Percentiles rank a stretch among this genome's conserved stretches.
These are phyloP conservation scores for Singerocomus inundabilis DNA, from an alignment of 1,284 basidiomycete genomes.

Conservation along the genomic window DNA sequence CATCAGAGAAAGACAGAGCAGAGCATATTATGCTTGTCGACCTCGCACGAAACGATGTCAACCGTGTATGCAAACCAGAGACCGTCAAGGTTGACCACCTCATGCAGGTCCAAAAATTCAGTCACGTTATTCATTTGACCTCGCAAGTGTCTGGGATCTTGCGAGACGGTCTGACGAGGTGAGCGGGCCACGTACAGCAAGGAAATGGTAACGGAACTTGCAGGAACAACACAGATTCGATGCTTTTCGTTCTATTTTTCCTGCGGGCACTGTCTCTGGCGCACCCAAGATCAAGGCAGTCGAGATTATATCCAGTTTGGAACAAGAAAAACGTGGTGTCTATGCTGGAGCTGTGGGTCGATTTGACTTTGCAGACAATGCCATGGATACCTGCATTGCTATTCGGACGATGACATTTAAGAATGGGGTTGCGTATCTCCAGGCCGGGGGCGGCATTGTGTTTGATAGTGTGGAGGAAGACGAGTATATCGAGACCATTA, in stretches of 20 bases:
- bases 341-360: conserved; percentile 98
- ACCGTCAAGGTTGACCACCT: conserved; percentile 96
- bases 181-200: conserved; percentile 1
- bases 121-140: conserved; percentile 97
- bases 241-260: conserved; percentile 98
- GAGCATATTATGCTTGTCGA: conserved; percentile 99
- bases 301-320: conserved; percentile 86
- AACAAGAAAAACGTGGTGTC: conserved; percentile 88
- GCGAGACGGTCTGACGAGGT: conserved; percentile 84
- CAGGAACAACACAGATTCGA: conserved; percentile 69
- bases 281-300: conserved; percentile 99
- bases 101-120: conserved; percentile 95
- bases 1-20: conserved; percentile 92
- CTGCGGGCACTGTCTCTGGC: conserved; percentile 98
- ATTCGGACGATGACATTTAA: conserved; percentile 99
- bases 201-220: not conserved
- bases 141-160: conserved; percentile 91
- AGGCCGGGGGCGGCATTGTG: conserved; percentile 97
- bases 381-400: conserved; percentile 99
- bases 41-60: conserved; percentile 98
- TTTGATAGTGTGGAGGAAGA: conserved; percentile 97
- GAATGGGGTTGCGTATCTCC: conserved; percentile 88
- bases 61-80: conserved; percentile 92
- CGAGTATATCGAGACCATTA: conserved; percentile 94
- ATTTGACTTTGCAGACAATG: conserved; percentile 93